These are phyloP conservation scores for Gliomastix tumulicola DNA, from an alignment of 2,329 filamentous ascomycete genomes.

Conservation along the genomic window DNA sequence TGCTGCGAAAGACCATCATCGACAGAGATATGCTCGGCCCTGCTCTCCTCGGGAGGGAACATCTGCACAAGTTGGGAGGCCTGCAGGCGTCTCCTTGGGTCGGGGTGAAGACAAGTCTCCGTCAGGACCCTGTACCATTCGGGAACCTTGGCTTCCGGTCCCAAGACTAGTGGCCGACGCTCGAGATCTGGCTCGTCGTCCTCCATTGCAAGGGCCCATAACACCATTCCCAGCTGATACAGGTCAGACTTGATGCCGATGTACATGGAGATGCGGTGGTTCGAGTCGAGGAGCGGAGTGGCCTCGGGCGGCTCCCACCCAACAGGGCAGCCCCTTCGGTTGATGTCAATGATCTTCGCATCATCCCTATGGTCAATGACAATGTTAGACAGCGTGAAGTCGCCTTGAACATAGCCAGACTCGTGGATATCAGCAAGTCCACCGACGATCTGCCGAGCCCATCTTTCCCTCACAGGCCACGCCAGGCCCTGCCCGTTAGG, in stretches of 20 bases:
- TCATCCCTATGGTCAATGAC: conserved; percentile 80
- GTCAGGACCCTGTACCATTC: conserved; percentile 73
- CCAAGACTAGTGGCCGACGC: conserved; percentile 59
- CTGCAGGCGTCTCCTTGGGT: conserved; percentile 65
- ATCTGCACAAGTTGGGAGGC: conserved; percentile 64
- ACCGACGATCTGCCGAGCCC: conserved; percentile 86
- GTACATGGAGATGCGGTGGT: conserved; percentile 90
- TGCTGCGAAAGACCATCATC: no score
- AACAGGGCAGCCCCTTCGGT: conserved; percentile 90
- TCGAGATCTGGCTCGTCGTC: conserved; percentile 85
- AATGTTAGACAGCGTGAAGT: conserved; percentile 96
- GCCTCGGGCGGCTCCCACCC: conserved; percentile 97
- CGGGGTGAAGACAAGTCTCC: conserved; percentile 66
- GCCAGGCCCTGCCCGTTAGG: conserved; percentile 46
- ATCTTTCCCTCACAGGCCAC: conserved; percentile 72
- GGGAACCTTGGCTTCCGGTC: conserved; percentile 58
- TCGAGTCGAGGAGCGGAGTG: conserved; percentile 74
- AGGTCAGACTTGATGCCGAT: conserved; percentile 97
- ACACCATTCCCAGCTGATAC: conserved; percentile 92
- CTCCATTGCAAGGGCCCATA: conserved; percentile 85
- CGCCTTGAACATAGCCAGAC: conserved; percentile 91
- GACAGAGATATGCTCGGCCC: conserved; percentile 27
- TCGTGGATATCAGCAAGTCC: conserved; percentile 92
- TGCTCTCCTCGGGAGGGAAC: no score
- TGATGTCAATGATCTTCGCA: conserved; percentile 98